phyloP scores from a whole-genome alignment of 208 protist species.

The Tritrichomonas musculus region DNA sequence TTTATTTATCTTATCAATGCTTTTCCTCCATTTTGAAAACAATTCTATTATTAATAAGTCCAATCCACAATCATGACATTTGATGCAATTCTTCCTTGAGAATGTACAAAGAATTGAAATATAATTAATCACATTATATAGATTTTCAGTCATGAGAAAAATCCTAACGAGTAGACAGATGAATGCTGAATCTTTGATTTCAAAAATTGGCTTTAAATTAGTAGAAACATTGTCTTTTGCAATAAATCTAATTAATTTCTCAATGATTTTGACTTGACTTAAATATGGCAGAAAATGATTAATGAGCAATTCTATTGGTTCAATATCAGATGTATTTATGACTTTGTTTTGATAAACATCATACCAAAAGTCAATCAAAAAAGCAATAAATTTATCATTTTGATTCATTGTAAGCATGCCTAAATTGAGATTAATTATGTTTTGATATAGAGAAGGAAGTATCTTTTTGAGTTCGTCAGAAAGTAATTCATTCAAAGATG shows the following conservation, averaged over 20 bases:
- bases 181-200: background rate
- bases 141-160: background rate
- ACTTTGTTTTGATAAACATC: no score
- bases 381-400: no score
- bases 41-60: background rate
- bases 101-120: background rate
- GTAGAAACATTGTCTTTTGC: background rate
- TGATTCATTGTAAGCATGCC: no score
- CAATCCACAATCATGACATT: constrained; percentile 6
- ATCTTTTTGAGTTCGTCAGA: no score
- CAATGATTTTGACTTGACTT: background rate
- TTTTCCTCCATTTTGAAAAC: background rate
- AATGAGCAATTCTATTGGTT: no score
- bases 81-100: background rate
- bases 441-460: no score
- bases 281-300: no score
- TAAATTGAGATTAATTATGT: no score
- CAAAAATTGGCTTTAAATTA: background rate
- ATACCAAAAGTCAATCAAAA: no score
- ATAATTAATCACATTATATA: background rate
- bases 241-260: background rate
- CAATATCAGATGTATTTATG: no score
- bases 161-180: background rate
- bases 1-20: no score
- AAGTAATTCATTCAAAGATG: no score